Evolutionary conservation across 1,139 yeast species (phyloP).

Genomic region (Blastobotrys raffinosifermentans): DNA sequence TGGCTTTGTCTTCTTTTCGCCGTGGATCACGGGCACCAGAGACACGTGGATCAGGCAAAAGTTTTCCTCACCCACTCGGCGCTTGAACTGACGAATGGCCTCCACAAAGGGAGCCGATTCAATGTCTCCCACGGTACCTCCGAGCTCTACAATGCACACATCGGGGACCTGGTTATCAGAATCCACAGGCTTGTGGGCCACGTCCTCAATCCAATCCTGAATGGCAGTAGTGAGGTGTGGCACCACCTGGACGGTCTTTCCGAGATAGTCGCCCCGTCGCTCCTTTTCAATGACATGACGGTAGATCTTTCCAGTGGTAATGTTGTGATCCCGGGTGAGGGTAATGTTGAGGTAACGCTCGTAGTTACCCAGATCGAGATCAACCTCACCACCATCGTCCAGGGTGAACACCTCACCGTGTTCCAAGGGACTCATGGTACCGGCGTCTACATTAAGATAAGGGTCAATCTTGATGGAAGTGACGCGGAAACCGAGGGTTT

Average conservation of each 20-base stretch:
- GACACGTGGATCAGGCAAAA: conserved; percentile 96
- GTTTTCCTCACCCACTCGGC: conserved; percentile 89
- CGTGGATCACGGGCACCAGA: conserved; percentile 93
- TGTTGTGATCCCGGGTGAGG: conserved; percentile 87
- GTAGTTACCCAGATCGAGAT: conserved; percentile 94
- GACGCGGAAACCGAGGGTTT: conserved; percentile 89
- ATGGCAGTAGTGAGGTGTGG: conserved; percentile 97
- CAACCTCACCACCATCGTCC: conserved; percentile 99
- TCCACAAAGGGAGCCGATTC: conserved; percentile 99
- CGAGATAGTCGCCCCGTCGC: conserved; percentile 94
- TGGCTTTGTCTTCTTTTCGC: conserved; percentile 98
- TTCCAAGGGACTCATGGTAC: conserved; percentile 98
- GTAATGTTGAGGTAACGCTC: conserved; percentile 94
- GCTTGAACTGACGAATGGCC: conserved; percentile 97
- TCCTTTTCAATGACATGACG: conserved; percentile 91
- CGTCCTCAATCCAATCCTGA: conserved; percentile 97
- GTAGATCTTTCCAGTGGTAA: conserved; percentile 96
- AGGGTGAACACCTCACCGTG: conserved; percentile 98
- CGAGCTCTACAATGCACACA: conserved; percentile 92
- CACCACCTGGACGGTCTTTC: conserved; percentile 98
- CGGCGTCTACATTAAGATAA: conserved; percentile 98
- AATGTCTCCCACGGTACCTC: conserved; percentile 99
- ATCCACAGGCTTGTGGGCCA: conserved; percentile 87
- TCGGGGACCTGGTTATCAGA: conserved; percentile 82
- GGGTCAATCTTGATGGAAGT: conserved; percentile 98